Evolutionary conservation across 1,284 basidiomycete genomes (phyloP).

Genomic region (Sparassis latifolia): DNA sequence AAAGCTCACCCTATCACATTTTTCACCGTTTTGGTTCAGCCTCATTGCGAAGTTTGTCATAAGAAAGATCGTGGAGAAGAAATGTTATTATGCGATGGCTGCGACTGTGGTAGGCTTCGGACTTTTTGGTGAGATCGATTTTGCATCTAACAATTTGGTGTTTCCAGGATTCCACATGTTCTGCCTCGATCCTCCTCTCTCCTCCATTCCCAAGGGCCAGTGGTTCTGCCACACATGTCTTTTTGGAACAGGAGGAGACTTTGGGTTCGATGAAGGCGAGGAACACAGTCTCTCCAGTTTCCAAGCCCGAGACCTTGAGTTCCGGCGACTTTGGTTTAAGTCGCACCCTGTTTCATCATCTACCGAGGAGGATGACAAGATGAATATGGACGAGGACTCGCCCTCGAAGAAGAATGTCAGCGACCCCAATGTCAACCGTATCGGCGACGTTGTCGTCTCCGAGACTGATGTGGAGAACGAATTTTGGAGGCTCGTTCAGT

Average conservation of each 20-base stretch:
- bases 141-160: neutral
- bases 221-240: slow-evolving; percentile 97
- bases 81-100: slow-evolving; percentile 96
- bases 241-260: slow-evolving; percentile 93
- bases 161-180: slow-evolving; percentile 88
- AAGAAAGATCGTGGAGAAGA: slow-evolving; percentile 83
- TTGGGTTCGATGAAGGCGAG: slow-evolving; percentile 97
- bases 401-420: slow-evolving; percentile 31
- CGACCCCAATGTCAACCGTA: slow-evolving; percentile 39
- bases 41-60: slow-evolving; percentile 87
- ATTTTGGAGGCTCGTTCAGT: slow-evolving; percentile 96
- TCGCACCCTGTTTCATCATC: slow-evolving; percentile 48
- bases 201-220: slow-evolving; percentile 81
- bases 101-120: slow-evolving; percentile 76
- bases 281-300: slow-evolving; percentile 92
- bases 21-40: slow-evolving; percentile 22
- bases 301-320: slow-evolving; percentile 85
- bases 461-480: slow-evolving; percentile 93
- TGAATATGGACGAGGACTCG: neutral
- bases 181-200: slow-evolving; percentile 89
- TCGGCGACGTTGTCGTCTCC: slow-evolving; percentile 65
- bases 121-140: neutral
- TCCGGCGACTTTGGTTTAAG: slow-evolving; percentile 85
- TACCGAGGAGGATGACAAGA: slow-evolving; percentile 5
- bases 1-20: too few relatives aligned